Conservation (phyloP, 257 asterid genomes). For the Solanum dulcamara region DNA sequence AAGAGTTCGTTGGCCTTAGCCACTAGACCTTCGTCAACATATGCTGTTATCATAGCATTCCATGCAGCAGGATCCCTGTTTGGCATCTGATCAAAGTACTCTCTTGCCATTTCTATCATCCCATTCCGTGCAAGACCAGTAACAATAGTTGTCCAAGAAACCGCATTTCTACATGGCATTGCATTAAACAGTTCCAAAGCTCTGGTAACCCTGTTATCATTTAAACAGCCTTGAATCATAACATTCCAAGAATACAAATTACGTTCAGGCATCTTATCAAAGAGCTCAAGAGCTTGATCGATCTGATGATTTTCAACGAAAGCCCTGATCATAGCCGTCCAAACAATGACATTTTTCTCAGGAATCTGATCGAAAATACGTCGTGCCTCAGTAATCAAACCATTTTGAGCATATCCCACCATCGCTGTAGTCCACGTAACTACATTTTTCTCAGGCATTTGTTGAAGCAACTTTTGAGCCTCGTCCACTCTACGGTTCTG, state of each 20-base stretch:
- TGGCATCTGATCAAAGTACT: constrained; percentile 48
- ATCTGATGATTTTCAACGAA: constrained; percentile 24
- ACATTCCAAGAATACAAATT: constrained; percentile 46
- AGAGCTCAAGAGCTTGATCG: constrained; percentile 39
- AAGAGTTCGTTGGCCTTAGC: constrained; percentile 11
- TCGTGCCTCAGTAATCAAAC: constrained; percentile 38
- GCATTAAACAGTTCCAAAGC: constrained; percentile 32
- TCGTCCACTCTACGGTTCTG: constrained; percentile 27
- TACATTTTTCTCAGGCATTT: constrained; percentile 49
- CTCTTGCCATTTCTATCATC: constrained; percentile 33
- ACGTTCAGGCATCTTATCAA: constrained; percentile 30
- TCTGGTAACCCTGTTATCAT: constrained; percentile 29
- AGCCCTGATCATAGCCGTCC: constrained; percentile 51
- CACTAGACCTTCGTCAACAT: constrained; percentile 6
- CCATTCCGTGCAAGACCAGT: constrained; percentile 50
- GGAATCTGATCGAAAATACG: constrained; percentile 40
- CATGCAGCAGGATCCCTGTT: constrained; percentile 48
- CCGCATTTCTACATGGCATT: constrained; percentile 38
- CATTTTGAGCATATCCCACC: constrained; percentile 34
- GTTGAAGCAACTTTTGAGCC: constrained; percentile 20
- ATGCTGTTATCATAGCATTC: constrained; percentile 56
- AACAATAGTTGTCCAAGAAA: constrained; percentile 57
- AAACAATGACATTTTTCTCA: constrained; percentile 28
- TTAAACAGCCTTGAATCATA: constrained; percentile 35
- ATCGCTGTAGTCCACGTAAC: constrained; percentile 44